These are phyloP conservation scores for Aspergillus fijiensis DNA, from an alignment of 2,329 filamentous ascomycete species.

Conservation along the genomic window DNA sequence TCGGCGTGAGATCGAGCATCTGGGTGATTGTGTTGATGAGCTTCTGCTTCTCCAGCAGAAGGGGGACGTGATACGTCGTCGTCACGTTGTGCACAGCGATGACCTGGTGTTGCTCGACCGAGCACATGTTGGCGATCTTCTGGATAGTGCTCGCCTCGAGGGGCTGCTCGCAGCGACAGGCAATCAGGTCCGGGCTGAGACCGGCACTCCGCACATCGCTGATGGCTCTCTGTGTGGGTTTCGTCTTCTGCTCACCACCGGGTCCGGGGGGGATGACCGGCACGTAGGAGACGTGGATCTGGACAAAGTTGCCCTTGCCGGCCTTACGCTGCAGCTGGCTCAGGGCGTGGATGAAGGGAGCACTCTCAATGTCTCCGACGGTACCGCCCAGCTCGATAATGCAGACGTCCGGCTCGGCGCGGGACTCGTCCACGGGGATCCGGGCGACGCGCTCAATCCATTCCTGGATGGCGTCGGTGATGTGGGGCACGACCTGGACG, in stretches of 20 bases:
- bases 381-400: constrained; percentile 61
- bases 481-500: constrained; percentile 84
- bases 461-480: constrained; percentile 83
- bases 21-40: constrained; percentile 66
- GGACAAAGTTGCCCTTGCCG: constrained; percentile 77
- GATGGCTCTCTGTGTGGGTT: constrained; percentile 91
- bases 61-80: constrained; percentile 89
- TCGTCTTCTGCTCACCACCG: constrained; percentile 82
- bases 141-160: constrained; percentile 72
- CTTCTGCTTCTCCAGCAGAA: constrained; percentile 83
- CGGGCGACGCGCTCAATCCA: constrained; percentile 86
- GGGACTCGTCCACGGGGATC: constrained; percentile 82
- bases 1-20: constrained; percentile 63
- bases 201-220: constrained; percentile 79
- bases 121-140: constrained; percentile 88
- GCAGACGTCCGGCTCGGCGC: constrained; percentile 83
- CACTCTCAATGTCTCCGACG: constrained; percentile 77
- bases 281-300: constrained; percentile 78
- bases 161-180: constrained; percentile 80
- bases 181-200: constrained; percentile 75
- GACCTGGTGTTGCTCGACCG: constrained; percentile 81
- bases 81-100: constrained; percentile 83
- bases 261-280: constrained; percentile 57
- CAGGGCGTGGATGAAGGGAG: constrained; percentile 84
- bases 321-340: constrained; percentile 71